Base-by-base conservation (phyloP, 179 eudicot species). In the Pouteria campechiana region DNA sequence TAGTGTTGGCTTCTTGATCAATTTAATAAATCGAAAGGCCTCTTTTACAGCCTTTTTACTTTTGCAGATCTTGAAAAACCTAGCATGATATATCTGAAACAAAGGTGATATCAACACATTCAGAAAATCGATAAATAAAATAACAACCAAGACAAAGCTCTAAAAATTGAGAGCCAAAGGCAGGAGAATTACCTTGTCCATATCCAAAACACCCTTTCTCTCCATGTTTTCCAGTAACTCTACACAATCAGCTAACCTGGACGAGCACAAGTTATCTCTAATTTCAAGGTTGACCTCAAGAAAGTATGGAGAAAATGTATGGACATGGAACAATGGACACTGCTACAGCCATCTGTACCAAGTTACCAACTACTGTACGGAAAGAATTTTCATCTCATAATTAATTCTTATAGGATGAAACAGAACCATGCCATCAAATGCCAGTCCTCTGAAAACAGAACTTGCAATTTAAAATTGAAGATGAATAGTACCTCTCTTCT, bases 151-250 rank as follows among this genome's bases (percentile, higher is more conserved):
- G 45, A 39, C 11, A 35, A 6, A 23, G n/a, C 32, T 3, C 24
- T 13, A 15, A 42, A n/a, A n/a, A 19, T 7, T 20, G 22, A 29
- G 17, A 44, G 38, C 41, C 24, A 32, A 53, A 48, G 20, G 15
- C 52, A 32, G 44, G 38, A 35, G 38, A 32, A 59, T 59, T 67
- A 73, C 99, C 77, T 90, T 77, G 52, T 62, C 76, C 99, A 82
- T 90, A 68, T 90, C 88, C 64, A 90, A 48, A 47, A 60, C 50
- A 39, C 87, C 85, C 27, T 79, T 70, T 35, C 43, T 54, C 53
- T 79, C 72, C 88, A 79, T 64, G 51, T 79, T 86, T 70, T 82
- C 88, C 50, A 90, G 96, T 74, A 86, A 63, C 57, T 75, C 73
- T 40, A 90, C 27, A 55, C 94, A 79, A 35, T 90, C 85, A 10